Evolutionary conservation across 2,329 filamentous ascomycete genomes (phyloP).

Genomic region (Aspergillus sp.): DNA sequence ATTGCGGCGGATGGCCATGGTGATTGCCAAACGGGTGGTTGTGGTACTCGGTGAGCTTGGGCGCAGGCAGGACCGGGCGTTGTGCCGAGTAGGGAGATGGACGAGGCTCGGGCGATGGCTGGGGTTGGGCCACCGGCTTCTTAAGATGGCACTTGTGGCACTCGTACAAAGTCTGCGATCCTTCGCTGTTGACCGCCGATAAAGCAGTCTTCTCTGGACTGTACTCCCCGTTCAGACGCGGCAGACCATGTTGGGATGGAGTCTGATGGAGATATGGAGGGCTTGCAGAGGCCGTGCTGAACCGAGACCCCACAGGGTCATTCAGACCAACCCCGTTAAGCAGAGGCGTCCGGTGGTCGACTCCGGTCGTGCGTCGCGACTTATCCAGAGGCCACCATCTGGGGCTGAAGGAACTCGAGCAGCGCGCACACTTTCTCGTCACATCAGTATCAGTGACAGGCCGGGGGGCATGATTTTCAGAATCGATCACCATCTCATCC

Average conservation of each 20-base stretch:
- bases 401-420: conserved; percentile 44
- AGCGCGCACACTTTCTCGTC: conserved; percentile 42
- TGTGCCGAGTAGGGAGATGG: conserved; percentile 38
- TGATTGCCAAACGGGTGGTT: conserved; percentile 34
- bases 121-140: conserved; percentile 38
- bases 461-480: conserved; percentile 25
- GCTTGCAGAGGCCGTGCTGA: conserved; percentile 20
- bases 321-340: conserved; percentile 35
- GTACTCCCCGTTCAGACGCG: conserved; percentile 33
- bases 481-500: conserved; percentile 37
- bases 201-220: conserved; percentile 21
- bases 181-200: conserved; percentile 14
- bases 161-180: conserved; percentile 57
- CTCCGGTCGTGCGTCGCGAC: conserved; percentile 53
- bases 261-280: conserved; percentile 31
- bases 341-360: conserved; percentile 49
- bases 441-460: conserved; percentile 21
- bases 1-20: conserved; percentile 31
- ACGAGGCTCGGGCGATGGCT: conserved; percentile 36
- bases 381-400: conserved; percentile 64
- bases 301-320: conserved; percentile 17
- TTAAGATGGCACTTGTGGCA: conserved; percentile 71
- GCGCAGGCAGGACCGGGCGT: conserved; percentile 37
- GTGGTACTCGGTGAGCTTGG: conserved; percentile 34
- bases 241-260: conserved; percentile 27